Evolutionary conservation across 2,329 filamentous ascomycete genomes (phyloP).

Genomic region (Drechslerella dactyloides): DNA sequence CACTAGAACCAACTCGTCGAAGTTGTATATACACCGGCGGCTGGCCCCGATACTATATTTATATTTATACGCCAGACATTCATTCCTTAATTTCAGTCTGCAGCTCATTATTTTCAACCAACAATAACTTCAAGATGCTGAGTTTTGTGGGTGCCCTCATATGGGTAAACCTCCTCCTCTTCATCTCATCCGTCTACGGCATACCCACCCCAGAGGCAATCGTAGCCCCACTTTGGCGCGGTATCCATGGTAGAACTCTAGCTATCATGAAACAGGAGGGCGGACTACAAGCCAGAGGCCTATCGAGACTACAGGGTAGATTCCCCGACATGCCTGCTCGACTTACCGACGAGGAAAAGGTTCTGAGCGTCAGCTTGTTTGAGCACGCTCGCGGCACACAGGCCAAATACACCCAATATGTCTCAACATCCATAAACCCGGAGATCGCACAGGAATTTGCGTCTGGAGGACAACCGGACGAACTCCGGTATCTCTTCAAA

Average conservation of each 20-base stretch:
- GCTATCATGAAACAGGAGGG: constrained; percentile 2
- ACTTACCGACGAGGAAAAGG: background rate
- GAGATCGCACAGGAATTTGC: constrained; percentile 6
- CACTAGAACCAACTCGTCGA: background rate
- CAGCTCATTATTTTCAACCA: background rate
- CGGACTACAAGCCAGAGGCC: constrained; percentile 5
- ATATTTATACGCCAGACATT: background rate
- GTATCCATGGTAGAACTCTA: constrained; percentile 17
- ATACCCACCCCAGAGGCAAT: background rate
- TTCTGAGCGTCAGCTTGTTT: background rate
- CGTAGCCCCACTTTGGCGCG: constrained; percentile 11
- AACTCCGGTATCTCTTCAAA: background rate
- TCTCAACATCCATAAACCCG: constrained; percentile 1
- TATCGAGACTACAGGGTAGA: constrained; percentile 5
- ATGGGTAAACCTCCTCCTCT: constrained; percentile 1
- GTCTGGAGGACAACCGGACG: background rate
- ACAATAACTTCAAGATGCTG: constrained; percentile 1
- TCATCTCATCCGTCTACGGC: background rate
- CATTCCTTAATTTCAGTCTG: background rate
- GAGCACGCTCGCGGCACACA: constrained; percentile 1
- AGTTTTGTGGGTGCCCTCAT: background rate
- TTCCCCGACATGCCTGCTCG: background rate
- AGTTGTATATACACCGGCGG: background rate
- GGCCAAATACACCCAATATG: constrained; percentile 9
- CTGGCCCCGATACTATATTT: no score